Evolutionary conservation across 176 grass and related monocot genomes (phyloP).

Genomic region (Avena sativa): DNA sequence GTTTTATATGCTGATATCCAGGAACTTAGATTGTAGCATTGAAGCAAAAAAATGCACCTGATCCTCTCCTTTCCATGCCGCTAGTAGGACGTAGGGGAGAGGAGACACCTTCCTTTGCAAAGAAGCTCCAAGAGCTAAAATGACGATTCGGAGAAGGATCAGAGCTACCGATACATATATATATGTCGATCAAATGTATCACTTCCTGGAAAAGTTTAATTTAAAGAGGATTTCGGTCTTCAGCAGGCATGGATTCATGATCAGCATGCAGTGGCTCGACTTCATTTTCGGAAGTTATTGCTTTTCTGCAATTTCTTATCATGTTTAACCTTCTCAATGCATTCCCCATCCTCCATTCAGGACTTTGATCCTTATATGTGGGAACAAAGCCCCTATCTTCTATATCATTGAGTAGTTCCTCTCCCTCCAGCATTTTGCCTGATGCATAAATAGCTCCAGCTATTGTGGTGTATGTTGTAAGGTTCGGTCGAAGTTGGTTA

Average conservation of each 20-base stretch:
- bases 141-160: neutral
- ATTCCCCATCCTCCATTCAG: slow-evolving; percentile 52
- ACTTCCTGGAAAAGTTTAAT: slow-evolving; percentile 1
- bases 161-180: neutral
- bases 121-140: neutral
- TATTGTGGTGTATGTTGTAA: slow-evolving; percentile 79
- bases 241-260: slow-evolving; percentile 20
- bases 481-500: slow-evolving; percentile 65
- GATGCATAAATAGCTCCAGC: slow-evolving; percentile 56
- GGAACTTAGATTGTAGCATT: too few relatives aligned
- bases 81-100: too few relatives aligned
- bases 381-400: slow-evolving; percentile 63
- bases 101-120: neutral
- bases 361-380: slow-evolving; percentile 53
- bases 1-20: neutral
- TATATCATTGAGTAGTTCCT: slow-evolving; percentile 76
- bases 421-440: slow-evolving; percentile 48
- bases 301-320: slow-evolving; percentile 68
- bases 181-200: slow-evolving; percentile 11
- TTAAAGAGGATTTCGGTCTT: slow-evolving; percentile 19
- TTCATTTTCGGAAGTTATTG: slow-evolving; percentile 1
- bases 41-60: too few relatives aligned
- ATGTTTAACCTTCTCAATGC: slow-evolving; percentile 69
- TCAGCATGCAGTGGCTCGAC: slow-evolving; percentile 3
- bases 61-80: too few relatives aligned